These are phyloP conservation scores for Rubia yunnanensis DNA, from an alignment of 257 asterid genomes.

Conservation along the genomic window DNA sequence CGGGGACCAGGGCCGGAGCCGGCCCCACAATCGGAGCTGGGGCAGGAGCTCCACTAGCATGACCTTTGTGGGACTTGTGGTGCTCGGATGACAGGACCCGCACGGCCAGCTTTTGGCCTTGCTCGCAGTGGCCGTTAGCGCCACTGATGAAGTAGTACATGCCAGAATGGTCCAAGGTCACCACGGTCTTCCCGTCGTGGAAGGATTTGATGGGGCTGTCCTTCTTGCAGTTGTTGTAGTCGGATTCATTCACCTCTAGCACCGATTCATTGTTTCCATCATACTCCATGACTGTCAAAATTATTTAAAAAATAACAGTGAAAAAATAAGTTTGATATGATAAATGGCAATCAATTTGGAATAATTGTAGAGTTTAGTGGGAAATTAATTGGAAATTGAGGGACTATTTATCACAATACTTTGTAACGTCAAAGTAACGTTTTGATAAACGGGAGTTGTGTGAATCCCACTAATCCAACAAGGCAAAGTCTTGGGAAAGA, in stretches of 20 bases:
- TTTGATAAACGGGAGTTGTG: no score
- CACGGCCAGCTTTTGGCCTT: constrained; percentile 45
- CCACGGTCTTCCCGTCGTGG: constrained; percentile 35
- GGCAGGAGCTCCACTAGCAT: not conserved
- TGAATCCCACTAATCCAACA: no score
- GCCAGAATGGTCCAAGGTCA: constrained; percentile 36
- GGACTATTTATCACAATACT: no score
- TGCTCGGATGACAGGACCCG: constrained; percentile 34
- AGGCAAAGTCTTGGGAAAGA: no score
- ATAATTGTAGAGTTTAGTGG: no score
- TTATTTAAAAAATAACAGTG: not conserved
- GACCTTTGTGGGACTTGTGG: not conserved
- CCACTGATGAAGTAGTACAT: constrained; percentile 61
- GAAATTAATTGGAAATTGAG: not conserved
- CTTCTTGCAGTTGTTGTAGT: constrained; percentile 40
- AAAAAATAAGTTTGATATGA: not conserved
- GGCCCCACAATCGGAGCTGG: not conserved
- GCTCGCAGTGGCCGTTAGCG: constrained; percentile 46
- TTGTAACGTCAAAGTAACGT: no score
- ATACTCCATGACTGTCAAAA: constrained; percentile 39
- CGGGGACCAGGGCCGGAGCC: not conserved
- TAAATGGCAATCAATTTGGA: no score
- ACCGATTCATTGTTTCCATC: constrained; percentile 27
- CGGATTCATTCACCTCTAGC: constrained; percentile 33
- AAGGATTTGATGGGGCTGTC: constrained; percentile 30